Conservation (phyloP, 148 eudicot genomes). For the Chenopodium album region DNA sequence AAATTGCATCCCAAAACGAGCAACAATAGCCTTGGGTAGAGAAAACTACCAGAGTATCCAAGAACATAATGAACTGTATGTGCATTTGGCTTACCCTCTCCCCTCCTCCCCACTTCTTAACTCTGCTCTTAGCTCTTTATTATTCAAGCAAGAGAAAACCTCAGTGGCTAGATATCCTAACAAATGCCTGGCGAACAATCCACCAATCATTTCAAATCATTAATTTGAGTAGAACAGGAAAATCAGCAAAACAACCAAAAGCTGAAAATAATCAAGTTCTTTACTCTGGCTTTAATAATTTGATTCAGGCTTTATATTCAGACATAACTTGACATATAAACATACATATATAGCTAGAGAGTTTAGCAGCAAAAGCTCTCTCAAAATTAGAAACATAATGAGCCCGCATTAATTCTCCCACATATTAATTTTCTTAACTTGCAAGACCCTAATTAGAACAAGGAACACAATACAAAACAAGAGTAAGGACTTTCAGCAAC, state of each 20-base stretch:
- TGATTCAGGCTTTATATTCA: background rate
- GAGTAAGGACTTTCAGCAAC: background rate
- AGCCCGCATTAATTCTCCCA: background rate
- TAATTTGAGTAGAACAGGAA: background rate
- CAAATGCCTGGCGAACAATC: background rate
- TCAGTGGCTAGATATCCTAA: no score
- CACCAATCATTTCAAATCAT: background rate
- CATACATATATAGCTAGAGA: background rate
- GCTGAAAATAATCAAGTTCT: background rate
- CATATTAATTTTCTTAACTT: background rate
- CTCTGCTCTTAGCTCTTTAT: background rate
- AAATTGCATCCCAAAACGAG: no score
- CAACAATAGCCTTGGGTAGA: background rate
- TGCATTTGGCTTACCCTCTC: background rate
- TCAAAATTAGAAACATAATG: background rate
- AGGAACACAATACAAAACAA: background rate
- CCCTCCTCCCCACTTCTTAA: background rate
- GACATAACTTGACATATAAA: background rate
- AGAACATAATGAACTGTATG: background rate
- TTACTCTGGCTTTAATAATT: background rate
- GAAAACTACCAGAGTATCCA: background rate
- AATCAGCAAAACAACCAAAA: background rate
- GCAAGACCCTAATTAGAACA: background rate
- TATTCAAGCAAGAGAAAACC: background rate
- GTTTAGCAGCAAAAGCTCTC: background rate